Evolutionary conservation across 2,329 filamentous ascomycete genomes (phyloP).

Genomic region (Pseudopithomyces chartarum): DNA sequence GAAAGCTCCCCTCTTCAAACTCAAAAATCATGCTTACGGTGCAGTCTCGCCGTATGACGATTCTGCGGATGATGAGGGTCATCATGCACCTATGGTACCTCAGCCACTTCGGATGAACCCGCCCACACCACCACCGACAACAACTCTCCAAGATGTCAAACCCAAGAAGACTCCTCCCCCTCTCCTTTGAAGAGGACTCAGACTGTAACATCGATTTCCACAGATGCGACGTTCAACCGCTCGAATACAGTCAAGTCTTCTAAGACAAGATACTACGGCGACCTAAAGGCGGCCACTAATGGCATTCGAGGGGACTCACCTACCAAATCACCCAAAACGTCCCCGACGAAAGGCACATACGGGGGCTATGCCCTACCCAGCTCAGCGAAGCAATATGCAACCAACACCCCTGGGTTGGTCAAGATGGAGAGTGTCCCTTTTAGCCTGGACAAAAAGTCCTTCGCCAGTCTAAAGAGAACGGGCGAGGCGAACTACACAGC

Average conservation of each 20-base stretch:
- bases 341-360: constrained; percentile 27
- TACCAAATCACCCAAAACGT: constrained; percentile 26
- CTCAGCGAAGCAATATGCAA: constrained; percentile 37
- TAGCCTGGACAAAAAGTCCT: constrained; percentile 38
- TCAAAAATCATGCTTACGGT: constrained; percentile 37
- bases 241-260: constrained; percentile 36
- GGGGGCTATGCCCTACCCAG: constrained; percentile 30
- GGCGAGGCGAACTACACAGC: constrained; percentile 37
- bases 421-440: constrained; percentile 28
- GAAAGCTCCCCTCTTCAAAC: constrained; percentile 30
- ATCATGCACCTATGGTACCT: constrained; percentile 36
- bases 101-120: constrained; percentile 56
- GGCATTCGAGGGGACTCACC: constrained; percentile 39
- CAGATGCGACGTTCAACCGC: constrained; percentile 35
- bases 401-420: constrained; percentile 26
- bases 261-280: constrained; percentile 53
- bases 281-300: constrained; percentile 50
- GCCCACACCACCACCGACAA: constrained; percentile 46
- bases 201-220: constrained; percentile 34
- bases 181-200: constrained; percentile 29
- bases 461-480: constrained; percentile 37
- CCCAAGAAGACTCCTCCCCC: constrained; percentile 19
- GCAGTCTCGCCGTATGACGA: constrained; percentile 33
- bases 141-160: constrained; percentile 16
- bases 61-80: constrained; percentile 36